Base-by-base conservation (phyloP, 2,329 filamentous ascomycete genomes). In the Trichoderma pleuroti region DNA sequence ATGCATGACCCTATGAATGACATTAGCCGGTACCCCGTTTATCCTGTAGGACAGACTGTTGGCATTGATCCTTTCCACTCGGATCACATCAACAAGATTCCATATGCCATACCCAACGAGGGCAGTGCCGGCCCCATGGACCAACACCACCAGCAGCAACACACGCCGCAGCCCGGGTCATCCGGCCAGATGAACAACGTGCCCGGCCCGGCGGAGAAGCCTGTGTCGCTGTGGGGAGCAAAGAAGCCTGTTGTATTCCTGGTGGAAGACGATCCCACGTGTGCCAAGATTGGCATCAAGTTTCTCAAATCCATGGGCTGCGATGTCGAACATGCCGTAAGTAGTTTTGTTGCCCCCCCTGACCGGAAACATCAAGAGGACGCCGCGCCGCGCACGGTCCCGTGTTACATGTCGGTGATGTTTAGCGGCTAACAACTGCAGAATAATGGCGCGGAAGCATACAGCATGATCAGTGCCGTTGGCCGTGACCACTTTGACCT, bases 21-120 rank as follows among this genome's bases (percentile, higher is more conserved):
- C 72, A 84, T 87, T 60, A 80, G 76, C 71, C 82, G 87, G 57
- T 87, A 88, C 73, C 87, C 97, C 68, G 94, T 98, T 11, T 98
- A 98, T 78, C 94, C 95, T 0, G 93, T 97, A 18, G 94, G 94
- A 21, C 90, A 94, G 74, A 96, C 91, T 0, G 93, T 97, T 74
- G 94, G 94, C 67, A 98, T 98, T 74, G 94, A 98, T 78, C 94
- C 95, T 1, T 96, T 97, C 86, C 94, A 95, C 78, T 92, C 93
- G 75, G 94, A 98, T 76, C 94, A 98, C 77, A 93, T 98, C 77
- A 90, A 95, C 82, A 97, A 97, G 78, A 97, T 98, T 70, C 93
- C 94, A 0, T 98, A 97, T 78, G 81, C 93, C 88, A 81, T 84
- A 18, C 86, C 92, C 3, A 93, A 92, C 71, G 85, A 86, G 64